A percentile compares a stretch with the other conserved stretches of the same genome.
phyloP scores from a whole-genome alignment of 441 rosid species.

The Hypseocharis bilobata region DNA sequence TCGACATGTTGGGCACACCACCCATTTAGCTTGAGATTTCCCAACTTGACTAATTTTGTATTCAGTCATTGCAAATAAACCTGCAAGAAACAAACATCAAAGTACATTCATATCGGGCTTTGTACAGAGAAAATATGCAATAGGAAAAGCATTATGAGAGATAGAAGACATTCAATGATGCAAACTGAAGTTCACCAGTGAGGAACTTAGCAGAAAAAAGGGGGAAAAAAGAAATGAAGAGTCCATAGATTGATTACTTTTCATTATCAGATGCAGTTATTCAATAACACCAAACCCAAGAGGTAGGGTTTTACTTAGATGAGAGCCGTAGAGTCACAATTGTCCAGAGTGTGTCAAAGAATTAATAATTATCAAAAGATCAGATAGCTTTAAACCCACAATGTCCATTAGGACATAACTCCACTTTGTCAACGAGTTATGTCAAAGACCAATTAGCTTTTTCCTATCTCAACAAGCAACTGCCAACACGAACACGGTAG shows the following conservation, averaged over 20 bases:
- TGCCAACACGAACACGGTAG: no score
- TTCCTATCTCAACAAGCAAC: no score
- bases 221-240: not conserved
- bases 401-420: not conserved
- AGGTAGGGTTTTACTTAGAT: not conserved
- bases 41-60: slow-evolving; percentile 32
- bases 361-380: no score
- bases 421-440: not conserved
- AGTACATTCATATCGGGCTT: slow-evolving; percentile 5
- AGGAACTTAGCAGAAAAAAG: no score
- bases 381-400: not conserved
- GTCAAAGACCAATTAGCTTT: no score
- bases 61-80: slow-evolving; percentile 78
- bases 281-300: not conserved
- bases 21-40: slow-evolving; percentile 51
- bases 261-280: not conserved
- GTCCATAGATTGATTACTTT: no score
- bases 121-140: not conserved
- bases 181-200: no score
- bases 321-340: not conserved
- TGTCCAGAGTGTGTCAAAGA: not conserved
- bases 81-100: slow-evolving; percentile 32
- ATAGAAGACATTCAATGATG: not conserved
- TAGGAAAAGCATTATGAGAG: not conserved
- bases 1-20: slow-evolving; percentile 89